Conservation (phyloP, 164 flowering plant species). For the Stephania japonica region DNA sequence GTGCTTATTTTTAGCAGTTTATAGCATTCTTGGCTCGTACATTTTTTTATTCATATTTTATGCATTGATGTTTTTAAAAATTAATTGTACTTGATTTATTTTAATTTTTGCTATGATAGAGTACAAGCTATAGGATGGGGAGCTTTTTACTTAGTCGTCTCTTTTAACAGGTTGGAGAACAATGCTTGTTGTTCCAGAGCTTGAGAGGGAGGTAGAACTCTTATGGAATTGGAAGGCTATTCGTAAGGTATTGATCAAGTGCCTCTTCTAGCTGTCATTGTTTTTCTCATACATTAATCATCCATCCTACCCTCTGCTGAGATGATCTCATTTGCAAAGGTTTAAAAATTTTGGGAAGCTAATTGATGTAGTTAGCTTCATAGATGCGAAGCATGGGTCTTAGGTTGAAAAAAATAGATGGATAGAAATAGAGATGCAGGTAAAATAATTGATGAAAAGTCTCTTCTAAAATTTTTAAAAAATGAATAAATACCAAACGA, state of each 20-base stretch:
- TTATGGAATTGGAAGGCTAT: constrained; percentile 58
- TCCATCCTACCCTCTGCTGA: background rate
- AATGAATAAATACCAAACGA: too few relatives aligned
- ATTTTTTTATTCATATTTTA: background rate
- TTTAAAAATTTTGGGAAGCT: too few relatives aligned
- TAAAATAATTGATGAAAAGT: too few relatives aligned
- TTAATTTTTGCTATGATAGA: background rate
- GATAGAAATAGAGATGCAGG: too few relatives aligned
- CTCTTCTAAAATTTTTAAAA: too few relatives aligned
- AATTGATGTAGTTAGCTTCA: too few relatives aligned
- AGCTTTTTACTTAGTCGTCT: background rate
- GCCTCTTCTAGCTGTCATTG: background rate
- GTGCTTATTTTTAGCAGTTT: background rate
- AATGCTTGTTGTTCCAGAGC: constrained; percentile 98
- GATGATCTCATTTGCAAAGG: background rate
- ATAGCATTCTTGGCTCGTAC: background rate
- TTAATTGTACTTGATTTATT: background rate
- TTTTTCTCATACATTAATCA: background rate
- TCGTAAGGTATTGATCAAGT: constrained; percentile 57
- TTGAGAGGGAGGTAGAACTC: constrained; percentile 85
- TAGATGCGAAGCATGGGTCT: too few relatives aligned
- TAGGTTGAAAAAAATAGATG: too few relatives aligned
- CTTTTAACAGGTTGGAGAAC: constrained; percentile 85
- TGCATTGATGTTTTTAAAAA: background rate
- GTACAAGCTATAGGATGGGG: background rate